phyloP scores from a whole-genome alignment of 305 asterid species.

The Solanum hybrid region DNA sequence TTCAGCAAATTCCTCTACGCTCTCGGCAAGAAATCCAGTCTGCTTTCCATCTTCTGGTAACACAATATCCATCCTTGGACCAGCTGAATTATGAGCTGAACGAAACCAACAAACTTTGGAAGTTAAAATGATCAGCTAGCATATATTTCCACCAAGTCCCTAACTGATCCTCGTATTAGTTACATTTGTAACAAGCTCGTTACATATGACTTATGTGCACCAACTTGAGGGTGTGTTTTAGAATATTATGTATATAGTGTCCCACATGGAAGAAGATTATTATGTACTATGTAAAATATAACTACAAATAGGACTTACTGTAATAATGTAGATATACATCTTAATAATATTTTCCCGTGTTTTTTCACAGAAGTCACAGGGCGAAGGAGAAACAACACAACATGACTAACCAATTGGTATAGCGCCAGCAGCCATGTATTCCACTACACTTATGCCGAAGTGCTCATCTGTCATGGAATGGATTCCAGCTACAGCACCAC shows the following conservation, averaged over 20 bases:
- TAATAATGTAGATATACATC: neutral
- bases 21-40: constrained; percentile 74
- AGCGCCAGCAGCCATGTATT: constrained; percentile 90
- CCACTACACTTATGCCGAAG: constrained; percentile 91
- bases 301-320: neutral
- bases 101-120: neutral
- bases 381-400: neutral
- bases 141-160: neutral
- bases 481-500: constrained; percentile 69
- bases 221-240: neutral
- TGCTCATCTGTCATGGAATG: constrained; percentile 96
- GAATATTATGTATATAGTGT: neutral
- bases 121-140: neutral
- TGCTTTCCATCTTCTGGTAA: constrained; percentile 61
- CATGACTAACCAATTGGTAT: constrained; percentile 70
- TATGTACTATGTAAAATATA: neutral
- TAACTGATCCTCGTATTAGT: neutral
- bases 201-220: neutral
- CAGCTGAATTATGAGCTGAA: constrained; percentile 90
- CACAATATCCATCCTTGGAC: constrained; percentile 88
- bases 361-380: neutral
- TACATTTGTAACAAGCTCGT: neutral
- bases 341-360: neutral
- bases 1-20: constrained; percentile 63
- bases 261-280: neutral